A percentile compares a stretch with the other conserved stretches of the same genome.
phyloP scores from a whole-genome alignment of 495 filamentous ascomycete genomes.

The Daldinia caldariorum region DNA sequence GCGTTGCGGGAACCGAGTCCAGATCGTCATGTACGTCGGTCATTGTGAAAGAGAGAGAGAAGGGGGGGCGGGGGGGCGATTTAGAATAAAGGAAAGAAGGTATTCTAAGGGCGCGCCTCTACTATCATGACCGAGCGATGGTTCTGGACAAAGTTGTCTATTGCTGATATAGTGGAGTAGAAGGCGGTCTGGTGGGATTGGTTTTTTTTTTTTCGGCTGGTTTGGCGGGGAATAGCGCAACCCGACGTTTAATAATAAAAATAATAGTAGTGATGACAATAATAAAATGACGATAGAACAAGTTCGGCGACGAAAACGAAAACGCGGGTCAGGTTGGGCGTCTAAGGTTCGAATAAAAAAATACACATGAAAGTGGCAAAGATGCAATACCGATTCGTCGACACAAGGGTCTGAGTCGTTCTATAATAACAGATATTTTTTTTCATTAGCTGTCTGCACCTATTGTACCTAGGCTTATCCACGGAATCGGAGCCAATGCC shows the following conservation, averaged over 20 bases:
- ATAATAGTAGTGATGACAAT: neutral
- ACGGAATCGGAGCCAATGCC: slow-evolving; percentile 36
- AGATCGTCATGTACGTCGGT: slow-evolving; percentile 36
- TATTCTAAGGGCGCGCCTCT: slow-evolving; percentile 21
- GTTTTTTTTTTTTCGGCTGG: neutral
- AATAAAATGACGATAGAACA: slow-evolving; percentile 13
- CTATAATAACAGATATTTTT: slow-evolving; percentile 19
- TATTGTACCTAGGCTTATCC: slow-evolving; percentile 9
- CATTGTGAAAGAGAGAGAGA: slow-evolving; percentile 49
- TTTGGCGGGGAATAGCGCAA: slow-evolving; percentile 19
- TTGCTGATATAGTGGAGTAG: slow-evolving; percentile 2
- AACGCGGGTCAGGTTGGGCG: slow-evolving; percentile 12
- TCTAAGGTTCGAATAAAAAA: slow-evolving; percentile 13
- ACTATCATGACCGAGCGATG: slow-evolving; percentile 38
- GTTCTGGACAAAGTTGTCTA: slow-evolving; percentile 1
- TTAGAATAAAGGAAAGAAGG: slow-evolving; percentile 16
- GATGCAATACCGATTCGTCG: slow-evolving; percentile 38
- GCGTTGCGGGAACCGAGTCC: slow-evolving; percentile 50
- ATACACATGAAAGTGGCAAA: slow-evolving; percentile 37
- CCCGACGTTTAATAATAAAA: slow-evolving; percentile 1
- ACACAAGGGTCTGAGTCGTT: slow-evolving; percentile 36
- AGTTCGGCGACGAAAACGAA: slow-evolving; percentile 14
- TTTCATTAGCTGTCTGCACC: slow-evolving; percentile 29
- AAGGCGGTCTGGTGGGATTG: slow-evolving; percentile 5
- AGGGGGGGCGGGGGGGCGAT: too few species aligned